A percentile compares a stretch with the other conserved stretches of the same genome.
phyloP scores from a whole-genome alignment of 805 yeast genomes.

The Kodamaea hsintzibuensis region DNA sequence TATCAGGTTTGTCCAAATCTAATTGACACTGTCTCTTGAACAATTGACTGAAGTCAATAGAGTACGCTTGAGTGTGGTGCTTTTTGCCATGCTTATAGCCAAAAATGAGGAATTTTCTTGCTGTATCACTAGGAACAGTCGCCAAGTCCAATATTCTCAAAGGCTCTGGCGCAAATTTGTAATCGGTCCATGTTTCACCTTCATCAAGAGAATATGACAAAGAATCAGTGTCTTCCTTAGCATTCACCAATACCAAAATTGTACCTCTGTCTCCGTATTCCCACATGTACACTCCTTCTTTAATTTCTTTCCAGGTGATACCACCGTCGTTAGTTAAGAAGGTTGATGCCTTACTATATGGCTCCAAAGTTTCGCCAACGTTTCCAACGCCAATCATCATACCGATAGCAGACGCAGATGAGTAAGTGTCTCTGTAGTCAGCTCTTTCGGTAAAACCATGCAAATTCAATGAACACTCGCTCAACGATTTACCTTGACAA shows the following conservation, averaged over 20 bases:
- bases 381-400: conserved; percentile 90
- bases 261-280: conserved; percentile 97
- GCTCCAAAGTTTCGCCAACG: conserved; percentile 65
- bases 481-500: conserved; percentile 53
- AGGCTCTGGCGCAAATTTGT: conserved; percentile 56
- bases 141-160: conserved; percentile 70
- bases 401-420: conserved; percentile 89
- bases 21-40: conserved; percentile 42
- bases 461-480: conserved; percentile 74
- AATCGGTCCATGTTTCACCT: conserved; percentile 75
- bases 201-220: conserved; percentile 72
- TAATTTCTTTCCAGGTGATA: conserved; percentile 77
- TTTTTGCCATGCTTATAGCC: conserved; percentile 42
- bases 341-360: conserved; percentile 59
- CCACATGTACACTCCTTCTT: conserved; percentile 81
- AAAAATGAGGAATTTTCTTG: conserved; percentile 72
- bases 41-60: conserved; percentile 39
- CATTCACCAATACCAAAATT: conserved; percentile 69
- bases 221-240: conserved; percentile 55
- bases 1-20: conserved; percentile 41
- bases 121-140: conserved; percentile 91
- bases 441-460: conserved; percentile 89
- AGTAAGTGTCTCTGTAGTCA: conserved; percentile 81
- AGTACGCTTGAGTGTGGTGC: conserved; percentile 41
- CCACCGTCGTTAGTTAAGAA: conserved; percentile 92